Percentiles rank a stretch among this genome's conserved stretches.
Evolutionary conservation across 495 filamentous ascomycete genomes (phyloP).

Genomic region (Penicillium verhagenii): DNA sequence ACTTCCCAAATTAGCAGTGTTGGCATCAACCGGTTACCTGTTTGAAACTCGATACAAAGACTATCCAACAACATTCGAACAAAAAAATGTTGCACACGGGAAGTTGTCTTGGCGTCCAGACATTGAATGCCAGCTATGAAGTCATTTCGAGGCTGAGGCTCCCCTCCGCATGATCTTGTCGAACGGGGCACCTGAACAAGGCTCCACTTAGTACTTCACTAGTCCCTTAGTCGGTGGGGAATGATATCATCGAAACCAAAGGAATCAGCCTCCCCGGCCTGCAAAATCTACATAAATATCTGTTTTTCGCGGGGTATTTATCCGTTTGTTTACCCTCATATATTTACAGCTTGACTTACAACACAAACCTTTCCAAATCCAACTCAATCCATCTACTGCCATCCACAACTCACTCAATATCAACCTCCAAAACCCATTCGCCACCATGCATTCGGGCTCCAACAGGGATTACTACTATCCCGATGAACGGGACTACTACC

Average conservation of each 20-base stretch:
- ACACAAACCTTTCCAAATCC: no score
- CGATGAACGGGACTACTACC: not conserved
- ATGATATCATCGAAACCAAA: slow-evolving; percentile 4
- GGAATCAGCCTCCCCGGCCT: not conserved
- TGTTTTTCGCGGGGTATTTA: not conserved
- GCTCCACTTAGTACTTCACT: slow-evolving; percentile 4
- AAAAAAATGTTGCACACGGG: no score
- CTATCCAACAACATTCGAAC: no score
- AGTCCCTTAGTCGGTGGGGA: slow-evolving; percentile 4
- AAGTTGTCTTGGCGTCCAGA: no score
- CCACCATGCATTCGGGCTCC: not conserved
- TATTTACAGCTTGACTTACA: no score
- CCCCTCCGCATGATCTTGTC: not conserved
- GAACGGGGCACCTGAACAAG: not conserved
- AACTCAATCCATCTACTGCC: not conserved
- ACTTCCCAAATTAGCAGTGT: no score
- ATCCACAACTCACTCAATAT: no score
- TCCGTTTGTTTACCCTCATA: not conserved
- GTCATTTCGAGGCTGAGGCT: not conserved
- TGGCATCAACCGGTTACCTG: no score
- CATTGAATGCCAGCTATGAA: not conserved
- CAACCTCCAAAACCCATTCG: no score
- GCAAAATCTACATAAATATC: no score
- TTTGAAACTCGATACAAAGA: no score
- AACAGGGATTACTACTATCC: not conserved